phyloP scores from a whole-genome alignment of 352 stramenopile genomes.

The Globisporangium cystogenes region DNA sequence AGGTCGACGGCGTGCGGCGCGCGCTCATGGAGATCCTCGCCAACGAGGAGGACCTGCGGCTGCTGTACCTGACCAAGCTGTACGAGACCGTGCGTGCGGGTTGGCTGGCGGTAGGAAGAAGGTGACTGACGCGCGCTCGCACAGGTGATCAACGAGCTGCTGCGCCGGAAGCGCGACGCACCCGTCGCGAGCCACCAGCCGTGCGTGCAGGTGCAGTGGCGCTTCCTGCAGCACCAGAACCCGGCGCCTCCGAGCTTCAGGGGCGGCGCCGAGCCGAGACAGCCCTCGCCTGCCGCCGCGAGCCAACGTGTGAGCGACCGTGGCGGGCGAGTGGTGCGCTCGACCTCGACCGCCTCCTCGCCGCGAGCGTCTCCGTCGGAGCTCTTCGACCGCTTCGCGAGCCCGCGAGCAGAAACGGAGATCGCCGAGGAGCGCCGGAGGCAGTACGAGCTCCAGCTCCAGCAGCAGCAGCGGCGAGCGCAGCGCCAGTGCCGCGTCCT shows the following conservation, averaged over 20 bases:
- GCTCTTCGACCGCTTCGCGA: conserved; percentile 10
- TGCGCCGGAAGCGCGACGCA: conserved; percentile 22
- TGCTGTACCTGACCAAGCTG: too few relatives aligned
- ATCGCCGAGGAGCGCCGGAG: conserved; percentile 8
- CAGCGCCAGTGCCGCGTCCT: conserved; percentile 22
- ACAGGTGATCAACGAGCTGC: too few relatives aligned
- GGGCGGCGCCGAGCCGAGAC: background rate
- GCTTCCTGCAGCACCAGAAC: conserved; percentile 41
- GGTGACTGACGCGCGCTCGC: too few relatives aligned
- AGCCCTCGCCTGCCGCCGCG: background rate
- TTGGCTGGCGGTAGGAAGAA: too few relatives aligned
- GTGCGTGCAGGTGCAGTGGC: conserved; percentile 51
- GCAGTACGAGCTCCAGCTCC: background rate
- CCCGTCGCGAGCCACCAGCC: conserved; percentile 16
- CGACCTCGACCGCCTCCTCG: too few relatives aligned
- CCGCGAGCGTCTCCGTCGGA: background rate
- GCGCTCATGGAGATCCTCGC: too few relatives aligned
- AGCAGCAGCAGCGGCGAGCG: conserved; percentile 7
- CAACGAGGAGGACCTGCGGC: too few relatives aligned
- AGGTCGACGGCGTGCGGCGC: too few relatives aligned
- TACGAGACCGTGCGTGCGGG: too few relatives aligned
- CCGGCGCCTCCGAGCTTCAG: conserved; percentile 13
- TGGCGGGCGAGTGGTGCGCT: background rate
- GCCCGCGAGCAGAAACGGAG: conserved; percentile 11
- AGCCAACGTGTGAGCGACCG: background rate